Evolutionary conservation across 1,284 basidiomycete genomes (phyloP).

Genomic region (Leccinum fallax): DNA sequence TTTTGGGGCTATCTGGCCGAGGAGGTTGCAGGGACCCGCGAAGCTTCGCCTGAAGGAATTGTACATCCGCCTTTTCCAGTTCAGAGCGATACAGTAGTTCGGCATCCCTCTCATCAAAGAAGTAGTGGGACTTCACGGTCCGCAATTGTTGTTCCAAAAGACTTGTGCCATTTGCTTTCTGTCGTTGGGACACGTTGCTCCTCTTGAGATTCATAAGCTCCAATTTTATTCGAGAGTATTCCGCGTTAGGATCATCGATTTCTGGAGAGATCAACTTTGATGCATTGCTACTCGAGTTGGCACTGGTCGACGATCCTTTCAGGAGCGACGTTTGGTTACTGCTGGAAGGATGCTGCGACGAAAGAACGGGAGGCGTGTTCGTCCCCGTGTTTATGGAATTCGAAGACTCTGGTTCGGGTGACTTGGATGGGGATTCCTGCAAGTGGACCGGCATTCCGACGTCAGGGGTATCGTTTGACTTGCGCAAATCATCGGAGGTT

Average conservation of each 20-base stretch:
- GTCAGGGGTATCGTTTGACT: slow-evolving; percentile 7
- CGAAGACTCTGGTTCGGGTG: slow-evolving; percentile 2
- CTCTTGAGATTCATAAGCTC: slow-evolving; percentile 48
- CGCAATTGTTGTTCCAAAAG: slow-evolving; percentile 56
- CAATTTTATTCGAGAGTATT: slow-evolving; percentile 65
- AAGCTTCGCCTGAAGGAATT: slow-evolving; percentile 56
- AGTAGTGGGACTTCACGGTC: slow-evolving; percentile 65
- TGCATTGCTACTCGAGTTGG: slow-evolving; percentile 16
- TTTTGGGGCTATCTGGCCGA: slow-evolving; percentile 1
- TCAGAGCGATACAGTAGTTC: slow-evolving; percentile 60
- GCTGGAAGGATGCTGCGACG: slow-evolving; percentile 21
- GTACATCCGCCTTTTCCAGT: slow-evolving; percentile 54
- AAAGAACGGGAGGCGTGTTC: slow-evolving; percentile 43
- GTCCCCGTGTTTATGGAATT: slow-evolving; percentile 34
- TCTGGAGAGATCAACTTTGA: slow-evolving; percentile 39
- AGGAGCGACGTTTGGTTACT: slow-evolving; percentile 21
- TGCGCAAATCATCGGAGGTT: slow-evolving; percentile 6
- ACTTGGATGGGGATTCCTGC: slow-evolving; percentile 5
- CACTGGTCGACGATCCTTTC: slow-evolving; percentile 15
- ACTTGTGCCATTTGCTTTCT: slow-evolving; percentile 5
- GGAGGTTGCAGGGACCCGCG: slow-evolving; percentile 37
- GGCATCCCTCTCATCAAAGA: slow-evolving; percentile 76
- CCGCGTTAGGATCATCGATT: slow-evolving; percentile 58
- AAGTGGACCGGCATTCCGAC: neutral
- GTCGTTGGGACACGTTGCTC: slow-evolving; percentile 3